Evolutionary conservation across 148 eudicot genomes (phyloP), one percentile per base, ranked within the genome.

Genomic region (Polygonum aviculare): DNA sequence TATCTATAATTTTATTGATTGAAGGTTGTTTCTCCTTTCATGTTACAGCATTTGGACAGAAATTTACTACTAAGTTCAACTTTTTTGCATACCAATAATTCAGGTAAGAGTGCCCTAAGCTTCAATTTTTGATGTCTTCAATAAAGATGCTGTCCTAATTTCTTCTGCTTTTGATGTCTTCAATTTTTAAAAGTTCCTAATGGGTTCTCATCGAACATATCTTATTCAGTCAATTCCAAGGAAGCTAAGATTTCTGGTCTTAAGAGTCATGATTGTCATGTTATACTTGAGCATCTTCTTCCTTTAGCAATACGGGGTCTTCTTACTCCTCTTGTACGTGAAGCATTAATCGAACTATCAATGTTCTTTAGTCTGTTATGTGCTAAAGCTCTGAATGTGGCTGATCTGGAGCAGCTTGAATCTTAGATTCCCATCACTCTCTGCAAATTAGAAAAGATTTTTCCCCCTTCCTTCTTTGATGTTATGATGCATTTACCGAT

Each of bases 181-280:
- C n/a, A n/a, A n/a, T n/a, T n/a, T n/a, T 79, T 36, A 1, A 78
- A 78, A 26, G 57, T 78, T 35, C 77, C 77, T 14, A 35, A 78
- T 36, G 77, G 77, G 2, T 60, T 39, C 49, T 40, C 60, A 57
- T 73, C 80, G 73, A 78, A 73, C 12, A 78, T 78, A 16, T 45
- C 62, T 1, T 38, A 26, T 12, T 78, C 26, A 3, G 72, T 78
- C 12, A 5, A 78, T n/a, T 54, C 44, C 1, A 55, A 16, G 14
- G 72, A 78, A 22, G 59, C 26, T 15, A 73, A 73, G 4, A 31
- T 73, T 41, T 15, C 48, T 1, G 76, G 80, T 14, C 54, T 51
- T 7, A 78, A 78, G 72, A 73, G 72, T n/a, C 77, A 78, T 60
- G 76, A 78, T 73, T 40, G 31, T 35, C 76, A 73, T 45, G 35